Percentiles rank a stretch among this genome's conserved stretches.
These are phyloP conservation scores for Saccharomyces hybrid DNA, from an alignment of 1,139 yeast species.

Conservation along the genomic window DNA sequence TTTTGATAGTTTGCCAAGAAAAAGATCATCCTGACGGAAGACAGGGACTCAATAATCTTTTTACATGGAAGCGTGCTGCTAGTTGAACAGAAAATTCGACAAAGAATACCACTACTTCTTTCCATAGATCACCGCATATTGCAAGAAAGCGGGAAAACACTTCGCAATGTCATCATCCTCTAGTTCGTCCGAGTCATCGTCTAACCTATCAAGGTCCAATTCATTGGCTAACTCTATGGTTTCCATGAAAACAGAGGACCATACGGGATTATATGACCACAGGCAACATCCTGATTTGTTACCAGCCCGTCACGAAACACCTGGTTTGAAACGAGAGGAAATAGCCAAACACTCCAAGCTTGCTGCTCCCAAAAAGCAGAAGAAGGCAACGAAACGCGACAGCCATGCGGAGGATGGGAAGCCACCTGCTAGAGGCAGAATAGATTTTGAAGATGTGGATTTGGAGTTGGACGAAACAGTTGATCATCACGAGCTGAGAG, in stretches of 20 bases:
- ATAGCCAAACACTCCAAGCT: slow-evolving; percentile 17
- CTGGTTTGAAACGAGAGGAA: neutral
- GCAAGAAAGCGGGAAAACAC: neutral
- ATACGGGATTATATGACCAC: slow-evolving; percentile 49
- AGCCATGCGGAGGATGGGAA: neutral
- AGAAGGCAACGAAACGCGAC: neutral
- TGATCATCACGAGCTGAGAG: slow-evolving; percentile 5
- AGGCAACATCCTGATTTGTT: slow-evolving; percentile 41
- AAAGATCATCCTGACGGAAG: neutral
- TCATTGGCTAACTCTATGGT: slow-evolving; percentile 25
- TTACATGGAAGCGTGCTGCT: neutral
- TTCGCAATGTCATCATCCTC: neutral
- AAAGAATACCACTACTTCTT: neutral
- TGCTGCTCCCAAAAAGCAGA: neutral
- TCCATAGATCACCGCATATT: neutral
- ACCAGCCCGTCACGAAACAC: slow-evolving; percentile 12
- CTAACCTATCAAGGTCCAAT: slow-evolving; percentile 17
- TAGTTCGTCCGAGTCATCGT: slow-evolving; percentile 6
- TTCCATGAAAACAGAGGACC: slow-evolving; percentile 35
- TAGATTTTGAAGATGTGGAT: slow-evolving; percentile 8
- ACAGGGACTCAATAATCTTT: neutral
- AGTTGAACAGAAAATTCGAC: neutral
- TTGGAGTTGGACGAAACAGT: slow-evolving; percentile 14
- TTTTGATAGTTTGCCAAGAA: neutral
- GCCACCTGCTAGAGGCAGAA: neutral